These are phyloP conservation scores for Phoma sp. DNA, from an alignment of 2,329 filamentous ascomycete species.

Conservation along the genomic window DNA sequence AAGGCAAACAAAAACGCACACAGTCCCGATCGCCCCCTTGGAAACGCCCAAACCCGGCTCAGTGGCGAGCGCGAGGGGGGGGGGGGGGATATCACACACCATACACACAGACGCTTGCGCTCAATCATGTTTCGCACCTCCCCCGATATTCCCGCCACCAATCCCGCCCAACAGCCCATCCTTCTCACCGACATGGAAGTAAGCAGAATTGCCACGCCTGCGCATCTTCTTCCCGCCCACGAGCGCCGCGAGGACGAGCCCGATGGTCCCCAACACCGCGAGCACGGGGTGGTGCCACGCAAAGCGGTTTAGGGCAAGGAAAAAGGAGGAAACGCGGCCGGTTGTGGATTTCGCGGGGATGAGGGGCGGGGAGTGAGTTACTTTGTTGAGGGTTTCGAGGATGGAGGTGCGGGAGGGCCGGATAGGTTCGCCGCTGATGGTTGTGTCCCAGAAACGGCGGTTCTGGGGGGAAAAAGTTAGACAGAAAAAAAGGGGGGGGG, in stretches of 20 bases:
- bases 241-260: constrained; percentile 59
- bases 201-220: constrained; percentile 58
- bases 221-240: constrained; percentile 41
- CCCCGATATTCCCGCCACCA: constrained; percentile 51
- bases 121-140: constrained; percentile 42
- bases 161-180: constrained; percentile 64
- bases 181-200: constrained; percentile 71
- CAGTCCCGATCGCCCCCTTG: too few relatives aligned
- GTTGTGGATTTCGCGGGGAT: constrained; percentile 81
- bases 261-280: constrained; percentile 61
- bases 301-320: constrained; percentile 55
- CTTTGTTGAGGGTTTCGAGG: constrained; percentile 80
- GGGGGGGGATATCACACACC: too few relatives aligned
- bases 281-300: constrained; percentile 54
- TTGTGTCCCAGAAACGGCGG: constrained; percentile 93
- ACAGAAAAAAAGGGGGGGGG: too few relatives aligned
- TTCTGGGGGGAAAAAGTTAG: constrained; percentile 60
- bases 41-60: too few relatives aligned
- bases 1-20: too few relatives aligned
- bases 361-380: constrained; percentile 70
- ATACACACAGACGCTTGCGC: too few relatives aligned
- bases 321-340: constrained; percentile 71
- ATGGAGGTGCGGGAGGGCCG: constrained; percentile 88
- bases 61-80: too few relatives aligned
- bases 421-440: constrained; percentile 87